Base-by-base conservation (phyloP, 805 yeast genomes). In the Candida multigemmis region DNA sequence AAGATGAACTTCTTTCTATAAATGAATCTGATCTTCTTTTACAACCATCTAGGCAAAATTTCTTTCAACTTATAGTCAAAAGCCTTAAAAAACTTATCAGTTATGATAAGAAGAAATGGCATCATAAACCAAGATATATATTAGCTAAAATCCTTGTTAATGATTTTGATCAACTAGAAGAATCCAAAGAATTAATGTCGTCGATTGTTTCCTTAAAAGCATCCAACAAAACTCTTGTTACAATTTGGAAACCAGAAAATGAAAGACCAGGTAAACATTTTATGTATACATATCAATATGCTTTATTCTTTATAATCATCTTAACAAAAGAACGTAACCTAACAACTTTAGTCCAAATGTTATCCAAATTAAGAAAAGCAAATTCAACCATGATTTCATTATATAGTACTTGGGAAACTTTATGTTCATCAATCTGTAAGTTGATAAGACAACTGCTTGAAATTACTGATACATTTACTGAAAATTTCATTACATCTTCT, bases 241-340 rank as follows among this genome's bases (percentile, higher is more conserved):
- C 74, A 37, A 82, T 91, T 31, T 91, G 98, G 97, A 85, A 85
- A 40, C 94, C 96, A 0, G 95, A 86, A 25, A 50, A 65, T 40
- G 98, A 93, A 48, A 56, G 93, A 12, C 91, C 96, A 0, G 99
- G 99, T 0, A 84, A 82, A 40, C 96, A 89, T 51, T 89, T 86
- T 47, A 74, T 73, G 7, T 85, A 80, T 51, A 77, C 79, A 17
- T 68, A 63, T 36, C 72, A 75, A 28, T 89, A 91, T 44, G 69
- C 83, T 13, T 48, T 57, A 24, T 80, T 77, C 43, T 77, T 66
- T 40, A 66, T 80, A 24, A 68, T 68, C 13, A 42, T 87, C 14
- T 49, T 83, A 14, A 55, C 63, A 18, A 50, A 59, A 14, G 59
- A 68, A 6, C 53, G 62, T 7, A 89, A 85, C 40, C 58, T 79